These are phyloP conservation scores for Diaporthe capsici DNA, from an alignment of 2,329 filamentous ascomycete species.

Conservation along the genomic window DNA sequence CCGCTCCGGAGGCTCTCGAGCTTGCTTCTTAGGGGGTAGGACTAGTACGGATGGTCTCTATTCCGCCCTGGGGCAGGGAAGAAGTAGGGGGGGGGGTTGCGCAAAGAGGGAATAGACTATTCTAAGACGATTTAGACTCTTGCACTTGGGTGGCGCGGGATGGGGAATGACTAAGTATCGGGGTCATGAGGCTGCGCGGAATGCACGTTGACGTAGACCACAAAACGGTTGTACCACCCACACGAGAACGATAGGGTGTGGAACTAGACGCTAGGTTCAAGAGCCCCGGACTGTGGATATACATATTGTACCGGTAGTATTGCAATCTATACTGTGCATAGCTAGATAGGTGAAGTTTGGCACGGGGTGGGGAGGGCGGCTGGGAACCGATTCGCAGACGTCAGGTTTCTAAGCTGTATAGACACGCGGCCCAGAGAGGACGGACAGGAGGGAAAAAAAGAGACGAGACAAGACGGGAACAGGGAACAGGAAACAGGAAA, in stretches of 20 bases:
- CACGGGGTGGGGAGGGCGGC: neutral
- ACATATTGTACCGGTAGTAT: neutral
- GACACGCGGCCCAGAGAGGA: neutral
- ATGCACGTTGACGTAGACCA: conserved; percentile 32
- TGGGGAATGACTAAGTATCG: conserved; percentile 26
- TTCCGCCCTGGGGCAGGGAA: neutral
- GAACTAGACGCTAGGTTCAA: conserved; percentile 4
- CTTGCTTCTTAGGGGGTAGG: neutral
- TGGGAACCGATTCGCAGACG: conserved; percentile 20
- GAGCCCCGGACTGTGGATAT: neutral
- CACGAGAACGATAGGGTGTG: neutral
- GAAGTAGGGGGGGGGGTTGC: neutral
- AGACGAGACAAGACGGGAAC: neutral
- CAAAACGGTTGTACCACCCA: conserved; percentile 25
- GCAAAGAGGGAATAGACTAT: neutral
- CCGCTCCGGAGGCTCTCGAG: conserved; percentile 24
- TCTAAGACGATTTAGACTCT: conserved; percentile 6
- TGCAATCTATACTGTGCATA: neutral
- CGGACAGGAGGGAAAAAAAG: neutral
- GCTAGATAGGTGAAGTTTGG: neutral
- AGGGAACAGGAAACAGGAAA: neutral
- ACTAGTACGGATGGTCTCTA: conserved; percentile 9
- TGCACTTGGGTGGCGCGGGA: neutral
- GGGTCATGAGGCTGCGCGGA: conserved; percentile 23
- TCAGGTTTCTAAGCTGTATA: conserved; percentile 1